Percentiles rank a stretch among this genome's conserved stretches.
Conservation (phyloP, 768 basidiomycete genomes). For the Infundibulicybe gibba region DNA sequence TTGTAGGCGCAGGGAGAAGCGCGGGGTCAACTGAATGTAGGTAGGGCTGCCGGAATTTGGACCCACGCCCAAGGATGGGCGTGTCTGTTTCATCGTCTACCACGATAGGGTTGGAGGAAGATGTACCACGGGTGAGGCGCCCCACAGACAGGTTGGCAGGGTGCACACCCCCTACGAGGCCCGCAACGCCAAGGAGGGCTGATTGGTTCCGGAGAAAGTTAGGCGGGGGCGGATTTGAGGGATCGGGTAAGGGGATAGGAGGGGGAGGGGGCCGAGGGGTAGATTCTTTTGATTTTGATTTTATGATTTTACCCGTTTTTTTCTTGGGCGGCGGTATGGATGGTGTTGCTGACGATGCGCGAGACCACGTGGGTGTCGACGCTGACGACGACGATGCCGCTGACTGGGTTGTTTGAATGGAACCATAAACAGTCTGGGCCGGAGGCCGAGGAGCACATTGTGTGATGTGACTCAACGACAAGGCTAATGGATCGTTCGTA, state of each 20-base stretch:
- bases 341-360: constrained; percentile 19
- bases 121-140: constrained; percentile 45
- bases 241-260: constrained; percentile 60
- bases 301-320: constrained; percentile 28
- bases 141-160: constrained; percentile 45
- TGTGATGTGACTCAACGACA: constrained; percentile 41
- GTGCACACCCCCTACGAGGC: constrained; percentile 63
- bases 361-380: constrained; percentile 10
- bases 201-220: constrained; percentile 75
- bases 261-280: constrained; percentile 48
- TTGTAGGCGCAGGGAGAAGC: constrained; percentile 44
- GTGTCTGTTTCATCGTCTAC: constrained; percentile 54
- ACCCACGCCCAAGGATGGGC: constrained; percentile 20
- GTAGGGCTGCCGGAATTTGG: constrained; percentile 14
- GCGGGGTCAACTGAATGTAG: constrained; percentile 31
- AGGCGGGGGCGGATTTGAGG: constrained; percentile 54
- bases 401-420: constrained; percentile 1
- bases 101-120: constrained; percentile 63
- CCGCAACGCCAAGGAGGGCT: constrained; percentile 69
- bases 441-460: constrained; percentile 31
- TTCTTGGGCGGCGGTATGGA: constrained; percentile 17
- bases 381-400: constrained; percentile 8
- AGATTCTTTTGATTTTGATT: constrained; percentile 28
- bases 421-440: constrained; percentile 21
- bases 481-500: constrained; percentile 76